phyloP scores from a whole-genome alignment of 495 filamentous ascomycete genomes.

The Penicillium verhagenii region DNA sequence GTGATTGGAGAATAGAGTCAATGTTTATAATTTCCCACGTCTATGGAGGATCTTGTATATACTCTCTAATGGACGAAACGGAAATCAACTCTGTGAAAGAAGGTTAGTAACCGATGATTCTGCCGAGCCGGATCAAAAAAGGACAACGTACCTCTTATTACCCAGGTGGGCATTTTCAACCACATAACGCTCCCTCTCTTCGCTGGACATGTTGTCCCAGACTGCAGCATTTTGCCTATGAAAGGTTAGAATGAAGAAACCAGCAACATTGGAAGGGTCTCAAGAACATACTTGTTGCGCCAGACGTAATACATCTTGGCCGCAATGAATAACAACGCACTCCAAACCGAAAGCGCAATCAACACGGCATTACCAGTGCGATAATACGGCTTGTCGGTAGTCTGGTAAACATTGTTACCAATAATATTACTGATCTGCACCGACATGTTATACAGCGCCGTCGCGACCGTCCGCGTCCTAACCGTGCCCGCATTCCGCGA shows the following conservation, averaged over 20 bases:
- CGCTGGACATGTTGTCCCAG: slow-evolving; percentile 60
- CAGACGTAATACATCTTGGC: slow-evolving; percentile 63
- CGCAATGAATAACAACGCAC: slow-evolving; percentile 53
- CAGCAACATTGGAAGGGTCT: not conserved
- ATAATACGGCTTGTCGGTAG: slow-evolving; percentile 65
- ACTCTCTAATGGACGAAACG: slow-evolving; percentile 51
- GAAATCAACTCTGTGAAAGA: slow-evolving; percentile 49
- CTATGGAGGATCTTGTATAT: not conserved
- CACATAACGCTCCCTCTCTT: slow-evolving; percentile 63
- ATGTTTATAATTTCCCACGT: not conserved
- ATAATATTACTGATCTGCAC: slow-evolving; percentile 67
- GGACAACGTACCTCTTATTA: slow-evolving; percentile 58
- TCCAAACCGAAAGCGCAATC: slow-evolving; percentile 52
- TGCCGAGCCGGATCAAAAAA: too few species aligned
- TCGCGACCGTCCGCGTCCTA: slow-evolving; percentile 61
- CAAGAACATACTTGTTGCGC: slow-evolving; percentile 53
- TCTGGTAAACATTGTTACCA: slow-evolving; percentile 61
- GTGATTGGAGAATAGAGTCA: slow-evolving; percentile 69
- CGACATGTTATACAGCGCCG: slow-evolving; percentile 71
- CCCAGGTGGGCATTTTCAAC: slow-evolving; percentile 63
- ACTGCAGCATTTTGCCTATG: slow-evolving; percentile 40
- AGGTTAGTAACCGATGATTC: not conserved
- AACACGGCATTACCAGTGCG: slow-evolving; percentile 64
- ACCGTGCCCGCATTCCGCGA: slow-evolving; percentile 67
- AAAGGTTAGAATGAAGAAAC: not conserved